Percentiles rank a stretch among this genome's conserved stretches.
Evolutionary conservation across 2,329 filamentous ascomycete genomes (phyloP).

Genomic region (Aspergillus alliaceus): DNA sequence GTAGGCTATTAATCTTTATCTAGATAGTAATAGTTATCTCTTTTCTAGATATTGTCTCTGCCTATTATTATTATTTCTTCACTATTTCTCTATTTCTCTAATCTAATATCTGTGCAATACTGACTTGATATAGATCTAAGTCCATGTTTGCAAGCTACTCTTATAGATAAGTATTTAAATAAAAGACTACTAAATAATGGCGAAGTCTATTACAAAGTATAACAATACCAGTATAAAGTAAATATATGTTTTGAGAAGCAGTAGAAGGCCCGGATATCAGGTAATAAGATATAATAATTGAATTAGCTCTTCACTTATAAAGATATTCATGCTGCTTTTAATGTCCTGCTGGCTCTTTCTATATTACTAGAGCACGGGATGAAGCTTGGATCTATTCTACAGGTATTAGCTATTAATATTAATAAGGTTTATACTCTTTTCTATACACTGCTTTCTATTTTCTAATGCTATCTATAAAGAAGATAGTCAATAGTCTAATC

Average conservation of each 20-base stretch:
- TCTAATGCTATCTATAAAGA: too few relatives aligned
- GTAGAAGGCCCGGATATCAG: constrained; percentile 17
- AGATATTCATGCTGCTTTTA: not conserved
- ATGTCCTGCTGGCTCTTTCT: not conserved
- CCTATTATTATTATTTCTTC: too few relatives aligned
- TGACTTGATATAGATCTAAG: constrained; percentile 17
- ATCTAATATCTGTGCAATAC: not conserved
- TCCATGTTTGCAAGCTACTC: constrained; percentile 1
- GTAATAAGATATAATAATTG: constrained; percentile 7
- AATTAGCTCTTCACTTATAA: not conserved
- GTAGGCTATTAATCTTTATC: constrained; percentile 35
- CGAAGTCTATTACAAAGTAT: constrained; percentile 24
- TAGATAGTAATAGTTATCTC: constrained; percentile 16
- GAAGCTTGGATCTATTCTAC: not conserved
- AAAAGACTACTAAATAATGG: constrained; percentile 20
- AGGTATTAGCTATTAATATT: not conserved
- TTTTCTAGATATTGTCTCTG: too few relatives aligned
- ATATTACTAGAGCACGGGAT: not conserved
- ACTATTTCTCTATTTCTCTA: not conserved
- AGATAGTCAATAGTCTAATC: too few relatives aligned
- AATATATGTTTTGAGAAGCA: constrained; percentile 16
- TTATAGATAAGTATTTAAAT: constrained; percentile 22
- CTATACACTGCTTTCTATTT: too few relatives aligned
- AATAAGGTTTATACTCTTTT: too few relatives aligned
- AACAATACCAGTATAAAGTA: constrained; percentile 19